Base-by-base conservation (phyloP, 169 alveolate genomes). In the Plasmodium billcollinsi region DNA sequence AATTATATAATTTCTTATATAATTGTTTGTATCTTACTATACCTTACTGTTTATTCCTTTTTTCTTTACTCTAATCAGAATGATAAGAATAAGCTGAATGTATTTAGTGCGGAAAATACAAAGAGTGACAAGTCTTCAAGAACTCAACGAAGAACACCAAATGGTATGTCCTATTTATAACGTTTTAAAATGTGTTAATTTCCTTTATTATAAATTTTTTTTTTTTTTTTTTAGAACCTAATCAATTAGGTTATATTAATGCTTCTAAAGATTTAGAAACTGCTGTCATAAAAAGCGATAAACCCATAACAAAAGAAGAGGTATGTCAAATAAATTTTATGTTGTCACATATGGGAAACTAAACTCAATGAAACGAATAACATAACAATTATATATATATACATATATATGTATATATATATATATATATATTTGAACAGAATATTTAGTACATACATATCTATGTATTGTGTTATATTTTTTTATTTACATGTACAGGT, bases 291-390 rank as follows among this genome's bases (percentile, higher is more conserved):
- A 29, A 58, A 14, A 33, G 71, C 58, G 54, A 14, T 3, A 50
- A 21, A 58, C 45, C 59, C 14, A 47, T 71, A 45, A 85, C 92
- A 29, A 71, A 24, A 63, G 92, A 85, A 71, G 92, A 85, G 88
- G 92, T 85, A 66, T 29, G 18, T 59, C 29, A 39, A 54, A 70
- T 14, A 33, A 33, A 33, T 33, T 33, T 33, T 33, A 33, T 33
- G 45, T 33, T 5, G 9, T 9, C 45, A 33, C 45, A 33, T 33
- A 33, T 33, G 5, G 45, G 9, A 6, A 33, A 33, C 45, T 5
- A 5, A 33, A 33, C 0, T 33, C 9, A 33, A 33, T 5, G 45
- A 9, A 33, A 33, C 45, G 8, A 33, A 33, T 33, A 2, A 33
- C 45, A 33, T 6, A 33, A 33, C 0, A 33, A 33, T 33, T n/a